Percentiles rank a stretch among this genome's conserved stretches.
Conservation (phyloP, 805 yeast species). For the Scheffersomyces stipitis region DNA sequence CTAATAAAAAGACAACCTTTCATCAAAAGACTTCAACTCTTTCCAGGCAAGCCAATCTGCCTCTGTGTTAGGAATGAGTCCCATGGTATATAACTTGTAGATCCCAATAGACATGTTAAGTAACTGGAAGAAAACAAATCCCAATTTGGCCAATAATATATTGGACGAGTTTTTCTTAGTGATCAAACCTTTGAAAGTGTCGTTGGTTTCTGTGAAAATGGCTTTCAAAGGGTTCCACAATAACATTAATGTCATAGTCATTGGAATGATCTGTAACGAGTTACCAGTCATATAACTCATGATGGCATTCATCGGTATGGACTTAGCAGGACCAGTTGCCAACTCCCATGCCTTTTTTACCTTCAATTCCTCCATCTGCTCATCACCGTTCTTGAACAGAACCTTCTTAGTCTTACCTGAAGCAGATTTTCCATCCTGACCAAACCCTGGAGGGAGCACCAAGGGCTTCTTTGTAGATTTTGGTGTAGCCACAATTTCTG, state of each 20-base stretch:
- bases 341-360: constrained; percentile 81
- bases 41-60: constrained; percentile 97
- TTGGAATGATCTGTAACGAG: constrained; percentile 84
- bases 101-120: constrained; percentile 71
- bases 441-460: constrained; percentile 21
- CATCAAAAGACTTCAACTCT: constrained; percentile 14
- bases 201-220: constrained; percentile 52
- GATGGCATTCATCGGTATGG: constrained; percentile 82
- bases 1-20: constrained; percentile 3
- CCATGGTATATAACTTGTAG: constrained; percentile 86
- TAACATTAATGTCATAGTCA: constrained; percentile 84
- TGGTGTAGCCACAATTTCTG: constrained; percentile 2
- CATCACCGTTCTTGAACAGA: constrained; percentile 14
- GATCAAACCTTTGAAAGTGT: constrained; percentile 51
- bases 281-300: constrained; percentile 95
- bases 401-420: not conserved
- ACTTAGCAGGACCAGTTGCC: constrained; percentile 78
- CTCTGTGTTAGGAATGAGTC: constrained; percentile 79
- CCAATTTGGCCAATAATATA: constrained; percentile 44
- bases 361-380: constrained; percentile 38
- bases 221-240: constrained; percentile 77
- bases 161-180: constrained; percentile 35
- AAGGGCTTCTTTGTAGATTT: constrained; percentile 5
- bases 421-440: constrained; percentile 4
- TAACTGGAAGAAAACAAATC: constrained; percentile 48